These are phyloP conservation scores for Boletus nobilissimus DNA, from an alignment of 1,284 basidiomycete species.

Conservation along the genomic window DNA sequence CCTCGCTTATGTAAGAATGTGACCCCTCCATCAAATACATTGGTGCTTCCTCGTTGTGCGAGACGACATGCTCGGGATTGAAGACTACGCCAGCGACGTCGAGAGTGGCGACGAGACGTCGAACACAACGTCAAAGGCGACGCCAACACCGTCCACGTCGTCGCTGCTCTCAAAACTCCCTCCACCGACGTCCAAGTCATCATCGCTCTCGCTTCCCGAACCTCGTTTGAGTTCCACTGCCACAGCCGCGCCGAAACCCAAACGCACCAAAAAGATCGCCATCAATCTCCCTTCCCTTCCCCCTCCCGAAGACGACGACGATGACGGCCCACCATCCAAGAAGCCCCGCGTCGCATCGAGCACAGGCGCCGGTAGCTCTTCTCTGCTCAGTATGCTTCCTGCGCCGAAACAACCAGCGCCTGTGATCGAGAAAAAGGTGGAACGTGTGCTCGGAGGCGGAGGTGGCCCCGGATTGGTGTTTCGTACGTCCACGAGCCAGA, in stretches of 20 bases:
- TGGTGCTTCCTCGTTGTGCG: conserved; percentile 12
- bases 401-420: conserved; percentile 69
- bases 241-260: conserved; percentile 47
- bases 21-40: neutral
- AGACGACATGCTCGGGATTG: conserved; percentile 71
- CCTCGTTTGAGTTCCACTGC: conserved; percentile 49
- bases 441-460: conserved; percentile 73
- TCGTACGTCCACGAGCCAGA: conserved; percentile 46
- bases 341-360: conserved; percentile 59
- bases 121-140: conserved; percentile 16
- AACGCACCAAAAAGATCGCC: conserved; percentile 73
- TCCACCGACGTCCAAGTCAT: conserved; percentile 45
- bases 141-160: conserved; percentile 29
- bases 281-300: conserved; percentile 71
- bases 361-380: conserved; percentile 67
- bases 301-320: conserved; percentile 50
- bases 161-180: conserved; percentile 39
- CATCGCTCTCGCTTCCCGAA: conserved; percentile 32
- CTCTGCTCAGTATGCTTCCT: conserved; percentile 78
- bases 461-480: conserved; percentile 69
- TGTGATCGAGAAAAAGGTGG: conserved; percentile 39
- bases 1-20: neutral
- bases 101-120: conserved; percentile 60
- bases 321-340: conserved; percentile 66
- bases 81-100: conserved; percentile 77